These are phyloP conservation scores for Cladosporium velox DNA, from an alignment of 2,329 filamentous ascomycete genomes.

Conservation along the genomic window DNA sequence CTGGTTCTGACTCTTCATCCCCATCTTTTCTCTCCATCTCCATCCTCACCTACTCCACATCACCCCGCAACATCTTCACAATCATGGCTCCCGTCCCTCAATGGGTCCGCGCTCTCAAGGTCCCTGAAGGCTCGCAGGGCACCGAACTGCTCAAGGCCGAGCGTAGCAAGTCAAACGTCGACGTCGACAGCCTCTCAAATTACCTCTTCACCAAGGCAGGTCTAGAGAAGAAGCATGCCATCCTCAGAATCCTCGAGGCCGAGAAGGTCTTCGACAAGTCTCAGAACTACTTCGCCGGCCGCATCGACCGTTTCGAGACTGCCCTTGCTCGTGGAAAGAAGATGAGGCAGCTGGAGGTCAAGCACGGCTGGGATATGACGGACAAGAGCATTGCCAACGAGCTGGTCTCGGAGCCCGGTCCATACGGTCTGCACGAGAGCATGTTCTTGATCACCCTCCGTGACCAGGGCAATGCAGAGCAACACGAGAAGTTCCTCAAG, in stretches of 20 bases:
- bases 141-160: constrained; percentile 69
- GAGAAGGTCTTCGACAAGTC: constrained; percentile 77
- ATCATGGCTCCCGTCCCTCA: constrained; percentile 51
- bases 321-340: constrained; percentile 71
- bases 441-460: constrained; percentile 71
- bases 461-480: constrained; percentile 71
- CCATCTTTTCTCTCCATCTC: not conserved
- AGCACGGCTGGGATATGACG: constrained; percentile 67
- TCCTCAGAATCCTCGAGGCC: constrained; percentile 65
- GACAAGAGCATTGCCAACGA: constrained; percentile 67
- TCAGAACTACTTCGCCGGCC: constrained; percentile 73
- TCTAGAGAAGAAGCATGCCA: constrained; percentile 60
- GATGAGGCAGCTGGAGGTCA: constrained; percentile 64
- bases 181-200: constrained; percentile 66
- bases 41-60: not conserved
- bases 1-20: not conserved
- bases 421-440: constrained; percentile 70
- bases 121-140: constrained; percentile 66
- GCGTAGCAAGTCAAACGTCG: constrained; percentile 66
- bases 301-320: constrained; percentile 68
- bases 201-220: constrained; percentile 69
- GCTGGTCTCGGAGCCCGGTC: constrained; percentile 71
- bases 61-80: not conserved
- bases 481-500: constrained; percentile 72
- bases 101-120: constrained; percentile 67